Base-by-base conservation (phyloP, 441 rosid genomes). In the Lepidium campestre region DNA sequence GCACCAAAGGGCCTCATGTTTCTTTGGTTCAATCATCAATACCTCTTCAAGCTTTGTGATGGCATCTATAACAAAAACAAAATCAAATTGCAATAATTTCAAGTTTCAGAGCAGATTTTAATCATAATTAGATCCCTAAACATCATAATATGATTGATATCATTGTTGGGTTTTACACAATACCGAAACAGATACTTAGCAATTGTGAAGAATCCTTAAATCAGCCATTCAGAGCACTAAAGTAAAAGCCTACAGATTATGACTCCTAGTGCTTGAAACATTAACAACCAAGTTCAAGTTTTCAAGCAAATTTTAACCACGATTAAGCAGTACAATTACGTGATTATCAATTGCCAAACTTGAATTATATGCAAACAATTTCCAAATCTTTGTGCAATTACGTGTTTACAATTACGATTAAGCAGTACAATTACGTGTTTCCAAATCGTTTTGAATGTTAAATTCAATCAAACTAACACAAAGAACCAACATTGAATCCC, bases 11-110 rank as follows among this genome's bases (percentile, higher is more conserved):
- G 97, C 74, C 27, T 89, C 88, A 66, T 85, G 90, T 49, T 74
- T 86, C 70, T 72, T 81, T 18, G 96, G 90, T 12, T 74, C 76
- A 65, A 87, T 55, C 71, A 57, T 23, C 83, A 93, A 77, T 41
- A 95, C 96, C 77, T 93, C 97, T 78, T 93, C 97, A 42, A 93
- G 76, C 84, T 90, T 93, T 4, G 85, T 55, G 67, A 93, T 82
- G 10, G 95, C 86, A 50, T 93, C 98, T 93, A 81, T 35, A 15
- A 22, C 66, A 48, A 29, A 6, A 4, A 1, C 31, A 13, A 44
- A 14, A 37, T 15, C 10, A 13, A 25, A 67, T 6, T 20, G 39
- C 52, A 32, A 23, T n/a, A 17, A 41, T 44, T 15, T 29, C 1
- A 17, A 39, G 4, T 3, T 46, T 22, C n/a, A 32, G 42, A 36